Percentiles rank a stretch among this genome's conserved stretches.
Conservation (phyloP, 805 yeast genomes). For the Yueomyces sinensis region DNA sequence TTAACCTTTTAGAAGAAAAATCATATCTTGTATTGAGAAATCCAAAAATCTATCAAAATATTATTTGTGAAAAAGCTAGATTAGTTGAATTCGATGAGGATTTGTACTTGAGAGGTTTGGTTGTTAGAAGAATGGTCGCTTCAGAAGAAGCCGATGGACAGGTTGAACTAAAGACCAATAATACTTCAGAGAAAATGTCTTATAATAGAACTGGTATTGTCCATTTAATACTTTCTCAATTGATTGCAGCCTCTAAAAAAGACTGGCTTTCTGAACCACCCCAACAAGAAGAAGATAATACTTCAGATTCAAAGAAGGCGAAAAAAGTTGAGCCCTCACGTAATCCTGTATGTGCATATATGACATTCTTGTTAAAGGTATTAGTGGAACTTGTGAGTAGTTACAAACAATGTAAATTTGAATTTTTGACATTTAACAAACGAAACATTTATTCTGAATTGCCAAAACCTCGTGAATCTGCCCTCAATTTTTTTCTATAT, state of each 20-base stretch:
- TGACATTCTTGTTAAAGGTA: constrained; percentile 52
- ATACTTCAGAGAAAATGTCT: background rate
- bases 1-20: constrained; percentile 35
- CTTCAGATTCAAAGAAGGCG: constrained; percentile 20
- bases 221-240: constrained; percentile 47
- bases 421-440: constrained; percentile 63
- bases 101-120: constrained; percentile 13
- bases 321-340: constrained; percentile 28
- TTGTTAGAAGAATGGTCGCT: constrained; percentile 14
- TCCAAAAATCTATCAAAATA: constrained; percentile 36
- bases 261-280: constrained; percentile 31
- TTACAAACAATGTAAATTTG: constrained; percentile 69
- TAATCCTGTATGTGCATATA: constrained; percentile 50
- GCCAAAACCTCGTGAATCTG: constrained; percentile 61
- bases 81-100: constrained; percentile 34
- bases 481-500: constrained; percentile 64
- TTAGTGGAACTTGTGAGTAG: constrained; percentile 64
- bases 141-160: constrained; percentile 7
- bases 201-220: constrained; percentile 42
- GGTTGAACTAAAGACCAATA: constrained; percentile 1
- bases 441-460: constrained; percentile 32
- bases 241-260: constrained; percentile 36
- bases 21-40: constrained; percentile 33
- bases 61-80: constrained; percentile 29
- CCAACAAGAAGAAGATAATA: constrained; percentile 8